A percentile compares a stretch with the other conserved stretches of the same genome.
These are phyloP conservation scores for Diophrys appendiculata DNA, from an alignment of 73 alveolate genomes.

Conservation along the genomic window DNA sequence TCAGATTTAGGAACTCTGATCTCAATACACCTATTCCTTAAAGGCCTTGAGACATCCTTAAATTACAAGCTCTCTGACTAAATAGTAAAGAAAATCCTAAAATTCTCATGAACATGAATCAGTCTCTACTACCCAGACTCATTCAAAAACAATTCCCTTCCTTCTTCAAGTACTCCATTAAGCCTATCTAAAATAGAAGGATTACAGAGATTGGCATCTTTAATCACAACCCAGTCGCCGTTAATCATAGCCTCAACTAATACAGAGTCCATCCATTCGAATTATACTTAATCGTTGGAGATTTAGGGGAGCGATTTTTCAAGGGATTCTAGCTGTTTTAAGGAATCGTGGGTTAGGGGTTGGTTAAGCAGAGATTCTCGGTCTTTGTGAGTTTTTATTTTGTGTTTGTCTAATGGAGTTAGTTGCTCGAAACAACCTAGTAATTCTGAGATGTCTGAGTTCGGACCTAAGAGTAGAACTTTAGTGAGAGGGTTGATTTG, in stretches of 20 bases:
- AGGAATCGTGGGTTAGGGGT: too few species aligned
- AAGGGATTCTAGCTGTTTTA: background rate
- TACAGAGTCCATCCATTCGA: constrained; percentile 92
- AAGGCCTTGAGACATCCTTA: constrained; percentile 88
- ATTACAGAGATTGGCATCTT: constrained; percentile 84
- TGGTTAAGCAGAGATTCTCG: too few species aligned
- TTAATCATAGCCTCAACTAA: constrained; percentile 77
- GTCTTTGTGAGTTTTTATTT: constrained; percentile 10
- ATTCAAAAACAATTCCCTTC: constrained; percentile 64
- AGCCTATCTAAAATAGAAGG: constrained; percentile 95
- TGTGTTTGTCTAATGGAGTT: constrained; percentile 31
- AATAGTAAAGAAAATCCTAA: constrained; percentile 83
- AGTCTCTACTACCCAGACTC: constrained; percentile 68
- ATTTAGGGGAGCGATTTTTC: background rate
- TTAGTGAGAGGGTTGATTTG: constrained; percentile 22
- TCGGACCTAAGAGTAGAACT: constrained; percentile 77
- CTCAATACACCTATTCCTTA: constrained; percentile 93
- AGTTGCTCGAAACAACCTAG: constrained; percentile 96
- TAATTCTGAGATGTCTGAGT: constrained; percentile 89
- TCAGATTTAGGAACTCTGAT: constrained; percentile 60
- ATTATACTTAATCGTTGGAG: constrained; percentile 52
- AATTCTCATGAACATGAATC: constrained; percentile 79
- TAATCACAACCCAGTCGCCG: constrained; percentile 91
- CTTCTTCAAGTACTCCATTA: constrained; percentile 94
- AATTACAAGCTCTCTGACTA: constrained; percentile 43